Evolutionary conservation across 2,329 filamentous ascomycete genomes (phyloP), one percentile per base, ranked within the genome.

Genomic region (Ophiocordyceps sinensis): DNA sequence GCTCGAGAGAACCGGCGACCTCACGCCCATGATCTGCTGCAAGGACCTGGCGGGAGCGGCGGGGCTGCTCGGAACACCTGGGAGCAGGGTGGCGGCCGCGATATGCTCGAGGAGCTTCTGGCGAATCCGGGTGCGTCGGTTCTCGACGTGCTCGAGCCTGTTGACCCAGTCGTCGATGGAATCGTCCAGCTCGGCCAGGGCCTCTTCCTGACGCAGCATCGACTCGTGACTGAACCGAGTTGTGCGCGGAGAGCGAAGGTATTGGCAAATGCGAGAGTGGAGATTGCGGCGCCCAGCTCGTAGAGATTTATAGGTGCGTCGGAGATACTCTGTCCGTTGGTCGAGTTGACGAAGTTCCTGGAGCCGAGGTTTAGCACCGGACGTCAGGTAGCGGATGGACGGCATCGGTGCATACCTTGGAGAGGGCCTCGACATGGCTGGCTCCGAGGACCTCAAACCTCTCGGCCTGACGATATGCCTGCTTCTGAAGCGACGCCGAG

Each of bases 91-190:
- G 3, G 82, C 80, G 14, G 82, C 84, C 37, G 84, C 83, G 40
- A 88, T 78, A 53, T 89, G 84, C 59, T 89, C 83, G 4, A 89
- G 71, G 12, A 89, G 66, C 66, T 87, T 89, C 56, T 88, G 82
- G 31, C 82, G 74, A 36, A 89, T 77, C 7, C 81, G 71, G 14
- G 77, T 79, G 34, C 83, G 77, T 52, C 84, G 71, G 55, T 87
- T 85, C 58, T 89, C 84, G 10, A 82, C 81, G 47, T 81, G 73
- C 53, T 88, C 84, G n/a, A 88, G 71, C 62, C 88, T 88, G 50
- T 64, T 68, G 38, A 84, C 77, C 79, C 84, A 88, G 54, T 86
- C 82, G 51, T 88, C 84, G 47, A 89, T 88, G 3, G 79, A 83
- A 14, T 71, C 65, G 53, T 89, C 83, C 7, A 89, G 71, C 56